Evolutionary conservation across 2,329 filamentous ascomycete species (phyloP), one percentile per base, ranked within the genome.

Genomic region (Diaporthe ampelina): DNA sequence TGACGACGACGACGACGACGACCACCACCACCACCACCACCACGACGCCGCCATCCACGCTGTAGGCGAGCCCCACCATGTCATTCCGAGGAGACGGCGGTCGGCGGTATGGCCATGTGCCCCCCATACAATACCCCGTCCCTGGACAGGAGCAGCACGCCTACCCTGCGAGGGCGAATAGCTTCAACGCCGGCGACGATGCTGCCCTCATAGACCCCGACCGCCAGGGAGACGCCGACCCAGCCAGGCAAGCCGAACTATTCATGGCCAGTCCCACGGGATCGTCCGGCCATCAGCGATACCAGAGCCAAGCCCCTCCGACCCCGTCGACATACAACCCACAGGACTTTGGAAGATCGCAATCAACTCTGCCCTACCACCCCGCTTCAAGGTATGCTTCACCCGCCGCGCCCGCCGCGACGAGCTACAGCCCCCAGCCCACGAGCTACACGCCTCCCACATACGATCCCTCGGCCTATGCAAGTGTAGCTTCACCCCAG

Each of bases 131-230:
- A 80, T 93, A 93, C 78, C 87, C 89, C 21, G 84, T 90, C 77
- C 84, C 86, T 63, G 82, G 82, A 75, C 85, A 83, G 76, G 82
- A 85, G 57, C 82, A 84, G 74, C 79, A 82, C 63, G 74, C 79
- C 50, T 85, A 86, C 77, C 82, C 85, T 8, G 81, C 80, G 57
- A 88, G 93, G 77, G 89, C 91, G 77, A 89, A 90, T 65, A 96
- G 93, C 85, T 95, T 94, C 85, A 92, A 95, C 82, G 91, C 88
- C 77, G 94, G 93, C 77, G 94, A 97, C 82, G 94, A 96, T 81
- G 86, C 87, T 63, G 84, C 85, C 65, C 90, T 91, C 78, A 87
- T 89, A 78, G 80, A 83, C 70, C 81, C 80, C 77, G 65, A 79
- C 74, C 74, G 76, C 67, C 67, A 77, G 78, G 78, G 82, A 48